These are phyloP conservation scores for Mycena galericulata DNA, from an alignment of 768 basidiomycete species.

Conservation along the genomic window DNA sequence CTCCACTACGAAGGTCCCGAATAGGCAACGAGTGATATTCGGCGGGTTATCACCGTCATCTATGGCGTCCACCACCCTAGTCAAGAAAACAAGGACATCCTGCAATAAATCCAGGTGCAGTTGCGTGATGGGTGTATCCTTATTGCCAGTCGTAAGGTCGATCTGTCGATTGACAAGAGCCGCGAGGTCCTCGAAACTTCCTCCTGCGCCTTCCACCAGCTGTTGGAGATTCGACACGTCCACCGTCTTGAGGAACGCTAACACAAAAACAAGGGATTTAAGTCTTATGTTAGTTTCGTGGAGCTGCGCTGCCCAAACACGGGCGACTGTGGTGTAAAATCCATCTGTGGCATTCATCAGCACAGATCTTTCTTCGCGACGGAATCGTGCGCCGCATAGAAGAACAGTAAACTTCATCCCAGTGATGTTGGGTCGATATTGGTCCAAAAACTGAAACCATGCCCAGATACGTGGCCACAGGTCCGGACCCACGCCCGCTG, in stretches of 20 bases:
- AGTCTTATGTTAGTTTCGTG: not conserved
- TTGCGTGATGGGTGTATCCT: not conserved
- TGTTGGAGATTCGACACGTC: not conserved
- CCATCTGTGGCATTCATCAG: not conserved
- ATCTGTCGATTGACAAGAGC: not conserved
- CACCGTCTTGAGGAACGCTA: not conserved
- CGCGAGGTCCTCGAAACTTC: not conserved
- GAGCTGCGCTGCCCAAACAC: not conserved
- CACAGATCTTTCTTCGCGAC: not conserved
- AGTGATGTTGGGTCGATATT: not conserved
- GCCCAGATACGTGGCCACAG: conserved; percentile 11
- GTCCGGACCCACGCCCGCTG: not conserved
- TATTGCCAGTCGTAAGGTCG: not conserved
- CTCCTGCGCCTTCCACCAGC: not conserved
- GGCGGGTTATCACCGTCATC: not conserved
- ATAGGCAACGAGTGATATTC: not conserved
- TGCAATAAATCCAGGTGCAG: not conserved
- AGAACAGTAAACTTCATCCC: not conserved
- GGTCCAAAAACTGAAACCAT: conserved; percentile 8
- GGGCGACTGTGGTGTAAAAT: not conserved
- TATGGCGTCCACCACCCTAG: not conserved
- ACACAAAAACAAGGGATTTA: not conserved
- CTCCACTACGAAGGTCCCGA: not conserved
- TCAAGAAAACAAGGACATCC: not conserved
- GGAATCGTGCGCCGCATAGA: not conserved